Conservation (phyloP, 2,329 filamentous ascomycete species). For the Penicillium glabrum region DNA sequence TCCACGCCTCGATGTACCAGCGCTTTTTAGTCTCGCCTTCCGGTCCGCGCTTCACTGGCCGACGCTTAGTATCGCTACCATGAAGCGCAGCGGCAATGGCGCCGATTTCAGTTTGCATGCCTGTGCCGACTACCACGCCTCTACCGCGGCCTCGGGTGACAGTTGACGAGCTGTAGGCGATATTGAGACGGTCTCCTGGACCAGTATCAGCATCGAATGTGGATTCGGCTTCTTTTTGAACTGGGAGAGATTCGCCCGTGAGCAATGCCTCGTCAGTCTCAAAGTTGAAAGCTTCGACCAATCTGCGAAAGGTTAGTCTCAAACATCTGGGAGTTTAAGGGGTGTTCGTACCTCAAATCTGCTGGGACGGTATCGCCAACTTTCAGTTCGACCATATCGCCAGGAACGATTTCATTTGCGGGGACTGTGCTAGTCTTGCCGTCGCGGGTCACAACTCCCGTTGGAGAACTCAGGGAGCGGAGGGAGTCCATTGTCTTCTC, state of each 20-base stretch:
- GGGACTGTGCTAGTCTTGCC: slow-evolving; percentile 56
- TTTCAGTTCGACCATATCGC: slow-evolving; percentile 58
- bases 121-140: slow-evolving; percentile 61
- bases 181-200: slow-evolving; percentile 61
- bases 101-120: slow-evolving; percentile 64
- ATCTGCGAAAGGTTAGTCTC: slow-evolving; percentile 26
- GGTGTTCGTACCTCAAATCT: slow-evolving; percentile 53
- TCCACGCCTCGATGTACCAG: slow-evolving; percentile 54
- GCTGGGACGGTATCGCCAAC: slow-evolving; percentile 64
- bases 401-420: slow-evolving; percentile 61
- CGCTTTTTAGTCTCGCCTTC: slow-evolving; percentile 53
- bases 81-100: slow-evolving; percentile 65
- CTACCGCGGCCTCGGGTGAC: slow-evolving; percentile 61
- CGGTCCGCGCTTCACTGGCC: slow-evolving; percentile 53
- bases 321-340: neutral
- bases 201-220: slow-evolving; percentile 54
- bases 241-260: slow-evolving; percentile 62
- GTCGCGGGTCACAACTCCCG: slow-evolving; percentile 58
- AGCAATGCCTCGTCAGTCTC: slow-evolving; percentile 70
- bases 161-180: slow-evolving; percentile 62
- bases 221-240: slow-evolving; percentile 51
- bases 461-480: slow-evolving; percentile 57
- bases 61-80: slow-evolving; percentile 54
- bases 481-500: slow-evolving; percentile 64
- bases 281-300: slow-evolving; percentile 66